Base-by-base conservation (phyloP, 345 rosid genomes). In the Bruguiera sexangula region DNA sequence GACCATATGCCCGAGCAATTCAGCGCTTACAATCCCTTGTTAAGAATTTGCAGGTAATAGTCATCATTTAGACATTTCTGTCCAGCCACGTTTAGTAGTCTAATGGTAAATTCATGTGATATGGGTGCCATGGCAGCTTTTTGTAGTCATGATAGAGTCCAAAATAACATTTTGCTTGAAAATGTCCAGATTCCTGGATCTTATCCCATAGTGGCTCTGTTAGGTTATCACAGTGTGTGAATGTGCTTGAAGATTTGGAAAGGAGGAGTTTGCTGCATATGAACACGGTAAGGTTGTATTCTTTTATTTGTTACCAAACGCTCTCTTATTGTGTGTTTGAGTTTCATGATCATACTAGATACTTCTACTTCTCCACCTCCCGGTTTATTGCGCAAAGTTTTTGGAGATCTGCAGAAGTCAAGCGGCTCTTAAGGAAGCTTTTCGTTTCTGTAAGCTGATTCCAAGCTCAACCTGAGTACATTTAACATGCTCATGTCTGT, bases 401-500 rank as follows among this genome's bases (percentile, higher is more conserved):
- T 94, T 86, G 62, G 75, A 82, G 63, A 65, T 73, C 75, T 91
- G 98, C 86, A 93, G 84, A 80, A 80, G 67, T 80, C 73, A 73
- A 71, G 86, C 83, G 66, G 90, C 93, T 73, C 87, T 84, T 30
- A 81, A 87, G 73, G 91, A 91, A 85, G 98, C 97, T 72, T 86
- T 91, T 78, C 83, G 90, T 65, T 94, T 94, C 82, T 84, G 81
- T 82, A 88, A 83, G 83, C 82, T 94, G 83, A 75, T 94, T 71
- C 75, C 85, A 51, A 89, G 85, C 62, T 96, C 98, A 65, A 84
- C 91, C 75, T 94, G 72, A 91, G 97, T 80, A 89, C 98, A 65
- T 94, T 89, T 75, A 94, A 94, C 85, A 89, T 94, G 98, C 85
- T 94, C 56, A 87, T 89, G 91, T 84, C 94, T 94, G 9, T 79